A percentile compares a stretch with the other conserved stretches of the same genome.
Conservation (phyloP, 1,284 basidiomycete species). For the Sporisorium exsertum region DNA sequence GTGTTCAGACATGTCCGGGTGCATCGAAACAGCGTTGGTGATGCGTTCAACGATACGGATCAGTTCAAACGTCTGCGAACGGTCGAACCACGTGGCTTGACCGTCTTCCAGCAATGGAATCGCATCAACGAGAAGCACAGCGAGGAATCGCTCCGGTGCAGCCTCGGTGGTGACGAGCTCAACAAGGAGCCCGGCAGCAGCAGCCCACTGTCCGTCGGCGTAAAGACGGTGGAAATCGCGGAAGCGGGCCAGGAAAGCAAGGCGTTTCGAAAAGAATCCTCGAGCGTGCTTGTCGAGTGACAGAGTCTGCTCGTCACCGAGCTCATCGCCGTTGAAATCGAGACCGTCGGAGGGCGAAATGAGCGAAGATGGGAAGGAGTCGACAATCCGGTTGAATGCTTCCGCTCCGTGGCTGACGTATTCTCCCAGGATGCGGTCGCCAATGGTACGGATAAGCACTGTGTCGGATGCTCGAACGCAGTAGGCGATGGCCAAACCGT, state of each 20-base stretch:
- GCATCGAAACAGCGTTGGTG: constrained; percentile 38
- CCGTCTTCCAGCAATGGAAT: constrained; percentile 58
- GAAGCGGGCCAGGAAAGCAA: constrained; percentile 65
- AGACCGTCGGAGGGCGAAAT: constrained; percentile 38
- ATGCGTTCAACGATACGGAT: constrained; percentile 63
- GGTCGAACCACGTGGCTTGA: constrained; percentile 53
- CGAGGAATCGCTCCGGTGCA: constrained; percentile 63
- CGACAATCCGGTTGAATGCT: constrained; percentile 58
- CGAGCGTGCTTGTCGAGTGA: constrained; percentile 19
- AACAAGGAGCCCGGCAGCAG: constrained; percentile 59
- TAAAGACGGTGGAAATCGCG: constrained; percentile 64
- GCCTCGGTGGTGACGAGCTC: constrained; percentile 61
- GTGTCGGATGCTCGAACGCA: constrained; percentile 63
- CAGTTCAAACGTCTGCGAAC: constrained; percentile 61
- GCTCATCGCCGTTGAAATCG: constrained; percentile 21
- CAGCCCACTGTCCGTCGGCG: constrained; percentile 42
- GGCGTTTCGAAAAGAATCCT: constrained; percentile 55
- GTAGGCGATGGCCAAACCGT: constrained; percentile 64
- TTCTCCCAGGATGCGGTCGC: constrained; percentile 59
- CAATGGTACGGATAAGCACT: constrained; percentile 57
- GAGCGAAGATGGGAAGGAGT: constrained; percentile 60
- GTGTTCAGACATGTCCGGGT: constrained; percentile 53
- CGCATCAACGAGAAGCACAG: constrained; percentile 63
- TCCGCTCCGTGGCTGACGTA: constrained; percentile 57
- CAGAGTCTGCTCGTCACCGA: constrained; percentile 11